Conservation (phyloP, 768 basidiomycete species). For the Porpolomopsis calyptriformis region DNA sequence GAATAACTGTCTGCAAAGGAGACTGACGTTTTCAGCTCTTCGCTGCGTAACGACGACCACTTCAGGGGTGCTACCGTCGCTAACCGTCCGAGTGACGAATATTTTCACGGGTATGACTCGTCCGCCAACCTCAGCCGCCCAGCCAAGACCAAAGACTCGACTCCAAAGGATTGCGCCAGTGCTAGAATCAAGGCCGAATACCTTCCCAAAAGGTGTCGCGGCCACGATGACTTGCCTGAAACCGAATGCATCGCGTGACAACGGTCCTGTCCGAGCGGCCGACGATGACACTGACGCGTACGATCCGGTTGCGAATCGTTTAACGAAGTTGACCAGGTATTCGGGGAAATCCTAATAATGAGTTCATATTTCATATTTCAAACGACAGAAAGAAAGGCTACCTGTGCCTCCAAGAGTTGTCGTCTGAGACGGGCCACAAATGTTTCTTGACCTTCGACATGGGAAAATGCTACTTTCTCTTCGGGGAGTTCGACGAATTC, state of each 20-base stretch:
- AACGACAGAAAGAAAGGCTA: constrained; percentile 23
- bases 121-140: constrained; percentile 48
- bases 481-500: constrained; percentile 77
- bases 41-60: constrained; percentile 56
- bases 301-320: constrained; percentile 62
- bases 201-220: constrained; percentile 60
- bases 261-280: constrained; percentile 23
- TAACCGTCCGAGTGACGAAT: constrained; percentile 41
- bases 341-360: constrained; percentile 52
- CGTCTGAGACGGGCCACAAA: constrained; percentile 41
- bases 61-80: constrained; percentile 41
- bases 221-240: constrained; percentile 76
- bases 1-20: no score
- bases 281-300: constrained; percentile 41
- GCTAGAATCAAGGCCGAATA: constrained; percentile 75
- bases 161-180: constrained; percentile 76
- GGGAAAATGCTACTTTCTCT: constrained; percentile 21
- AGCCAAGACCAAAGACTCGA: constrained; percentile 62
- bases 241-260: constrained; percentile 71
- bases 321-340: constrained; percentile 55
- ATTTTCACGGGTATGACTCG: constrained; percentile 48
- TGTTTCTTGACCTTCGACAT: constrained; percentile 35
- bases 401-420: constrained; percentile 52
- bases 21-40: constrained; percentile 48
- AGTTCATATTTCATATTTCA: not conserved